phyloP scores from a whole-genome alignment of 73 alveolate species.

The Paramecium tetraurelia region DNA sequence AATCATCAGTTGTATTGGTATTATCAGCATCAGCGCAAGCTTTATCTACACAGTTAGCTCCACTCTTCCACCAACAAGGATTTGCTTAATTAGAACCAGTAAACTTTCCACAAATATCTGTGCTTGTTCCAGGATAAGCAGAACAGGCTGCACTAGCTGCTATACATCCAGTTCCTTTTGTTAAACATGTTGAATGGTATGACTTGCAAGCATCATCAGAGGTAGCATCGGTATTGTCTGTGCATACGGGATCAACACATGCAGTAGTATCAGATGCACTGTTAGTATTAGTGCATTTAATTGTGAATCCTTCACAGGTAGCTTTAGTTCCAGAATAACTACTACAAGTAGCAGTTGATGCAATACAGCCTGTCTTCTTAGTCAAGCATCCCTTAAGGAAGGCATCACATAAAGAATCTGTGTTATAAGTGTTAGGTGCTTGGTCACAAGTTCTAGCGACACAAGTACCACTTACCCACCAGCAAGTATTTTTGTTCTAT shows the following conservation, averaged over 20 bases:
- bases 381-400: neutral
- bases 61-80: neutral
- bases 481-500: neutral
- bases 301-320: neutral
- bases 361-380: neutral
- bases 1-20: neutral
- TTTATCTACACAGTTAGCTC: neutral
- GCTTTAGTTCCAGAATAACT: neutral
- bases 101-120: neutral
- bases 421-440: neutral
- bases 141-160: neutral
- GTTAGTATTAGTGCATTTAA: neutral
- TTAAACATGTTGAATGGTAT: neutral
- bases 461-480: neutral
- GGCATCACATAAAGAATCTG: neutral
- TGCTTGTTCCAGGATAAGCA: neutral
- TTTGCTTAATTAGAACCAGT: neutral
- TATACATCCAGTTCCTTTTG: conserved; percentile 30
- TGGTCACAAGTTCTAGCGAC: neutral
- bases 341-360: neutral
- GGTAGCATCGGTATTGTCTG: neutral
- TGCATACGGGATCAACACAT: neutral
- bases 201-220: neutral
- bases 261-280: conserved; percentile 18
- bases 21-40: neutral